These are phyloP conservation scores for Breynia disticha DNA, from an alignment of 441 rosid species.

Conservation along the genomic window DNA sequence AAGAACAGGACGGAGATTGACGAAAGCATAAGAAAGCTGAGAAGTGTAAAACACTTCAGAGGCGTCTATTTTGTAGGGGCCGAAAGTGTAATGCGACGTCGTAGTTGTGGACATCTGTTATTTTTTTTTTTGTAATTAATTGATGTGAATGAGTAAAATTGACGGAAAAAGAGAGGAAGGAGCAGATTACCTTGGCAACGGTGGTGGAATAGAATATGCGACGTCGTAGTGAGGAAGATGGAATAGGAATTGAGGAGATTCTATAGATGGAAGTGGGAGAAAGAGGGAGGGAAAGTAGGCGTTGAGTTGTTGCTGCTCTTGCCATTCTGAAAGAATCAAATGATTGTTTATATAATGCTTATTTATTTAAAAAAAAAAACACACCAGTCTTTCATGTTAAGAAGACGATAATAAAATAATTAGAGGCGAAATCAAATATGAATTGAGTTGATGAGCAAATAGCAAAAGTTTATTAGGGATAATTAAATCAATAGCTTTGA, in stretches of 20 bases:
- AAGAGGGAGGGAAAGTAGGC: neutral
- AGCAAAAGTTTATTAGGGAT: too few species aligned
- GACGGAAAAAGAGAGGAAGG: neutral
- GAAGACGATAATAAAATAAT: too few species aligned
- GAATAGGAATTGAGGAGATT: neutral
- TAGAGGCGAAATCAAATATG: too few species aligned
- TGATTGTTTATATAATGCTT: too few species aligned
- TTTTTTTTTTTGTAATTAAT: neutral
- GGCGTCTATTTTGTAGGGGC: constrained; percentile 47
- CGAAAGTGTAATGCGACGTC: constrained; percentile 25
- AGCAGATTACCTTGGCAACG: constrained; percentile 1
- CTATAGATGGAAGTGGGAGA: neutral
- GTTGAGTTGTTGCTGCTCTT: too few species aligned
- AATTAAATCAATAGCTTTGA: too few species aligned
- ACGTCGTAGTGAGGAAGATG: neutral
- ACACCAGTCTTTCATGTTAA: too few species aligned
- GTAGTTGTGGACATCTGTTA: constrained; percentile 32
- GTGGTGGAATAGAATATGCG: neutral
- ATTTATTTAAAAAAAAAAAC: too few species aligned
- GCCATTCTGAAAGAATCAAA: too few species aligned
- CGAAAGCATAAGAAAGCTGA: constrained; percentile 49
- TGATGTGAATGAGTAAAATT: neutral
- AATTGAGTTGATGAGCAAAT: too few species aligned
- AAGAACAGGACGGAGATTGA: constrained; percentile 58
- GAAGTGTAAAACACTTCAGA: constrained; percentile 57